Evolutionary conservation across 768 basidiomycete genomes (phyloP).

Genomic region (Boletus reticulatus): DNA sequence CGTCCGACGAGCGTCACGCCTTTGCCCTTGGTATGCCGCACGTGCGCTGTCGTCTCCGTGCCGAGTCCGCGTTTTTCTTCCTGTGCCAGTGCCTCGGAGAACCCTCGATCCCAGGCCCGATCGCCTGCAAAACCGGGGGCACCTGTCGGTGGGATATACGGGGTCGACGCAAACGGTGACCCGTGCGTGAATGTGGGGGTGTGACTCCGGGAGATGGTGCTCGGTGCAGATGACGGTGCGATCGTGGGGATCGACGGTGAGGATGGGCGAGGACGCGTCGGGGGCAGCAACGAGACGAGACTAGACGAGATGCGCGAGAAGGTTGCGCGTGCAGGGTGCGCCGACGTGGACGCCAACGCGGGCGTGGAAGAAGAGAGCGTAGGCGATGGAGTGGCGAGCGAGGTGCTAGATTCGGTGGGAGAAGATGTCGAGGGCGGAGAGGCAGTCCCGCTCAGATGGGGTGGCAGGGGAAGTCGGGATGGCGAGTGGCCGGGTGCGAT

Average conservation of each 20-base stretch:
- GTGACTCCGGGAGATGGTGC: constrained; percentile 11
- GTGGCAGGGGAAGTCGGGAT: constrained; percentile 19
- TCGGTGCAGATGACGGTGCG: constrained; percentile 11
- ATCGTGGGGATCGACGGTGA: constrained; percentile 2
- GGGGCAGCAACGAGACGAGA: constrained; percentile 49
- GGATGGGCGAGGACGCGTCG: constrained; percentile 10
- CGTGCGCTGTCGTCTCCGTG: constrained; percentile 2
- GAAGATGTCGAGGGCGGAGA: constrained; percentile 25
- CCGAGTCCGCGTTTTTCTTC: constrained; percentile 40
- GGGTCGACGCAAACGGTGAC: constrained; percentile 49
- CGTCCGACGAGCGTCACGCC: constrained; percentile 54
- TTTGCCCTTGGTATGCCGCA: not conserved
- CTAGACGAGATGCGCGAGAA: constrained; percentile 47
- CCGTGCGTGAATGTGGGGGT: constrained; percentile 38
- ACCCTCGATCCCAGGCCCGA: constrained; percentile 65
- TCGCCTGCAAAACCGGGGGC: constrained; percentile 80
- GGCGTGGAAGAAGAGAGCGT: not conserved
- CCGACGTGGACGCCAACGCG: not conserved
- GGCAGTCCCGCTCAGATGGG: constrained; percentile 21
- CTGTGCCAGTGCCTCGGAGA: constrained; percentile 44
- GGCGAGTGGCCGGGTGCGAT: constrained; percentile 6
- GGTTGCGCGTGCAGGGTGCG: constrained; percentile 33
- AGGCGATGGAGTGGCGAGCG: constrained; percentile 11
- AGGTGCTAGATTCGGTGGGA: constrained; percentile 11
- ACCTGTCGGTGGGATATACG: constrained; percentile 52